A percentile compares a stretch with the other conserved stretches of the same genome.
phyloP scores from a whole-genome alignment of 441 rosid species.

The Omphalea diandra region DNA sequence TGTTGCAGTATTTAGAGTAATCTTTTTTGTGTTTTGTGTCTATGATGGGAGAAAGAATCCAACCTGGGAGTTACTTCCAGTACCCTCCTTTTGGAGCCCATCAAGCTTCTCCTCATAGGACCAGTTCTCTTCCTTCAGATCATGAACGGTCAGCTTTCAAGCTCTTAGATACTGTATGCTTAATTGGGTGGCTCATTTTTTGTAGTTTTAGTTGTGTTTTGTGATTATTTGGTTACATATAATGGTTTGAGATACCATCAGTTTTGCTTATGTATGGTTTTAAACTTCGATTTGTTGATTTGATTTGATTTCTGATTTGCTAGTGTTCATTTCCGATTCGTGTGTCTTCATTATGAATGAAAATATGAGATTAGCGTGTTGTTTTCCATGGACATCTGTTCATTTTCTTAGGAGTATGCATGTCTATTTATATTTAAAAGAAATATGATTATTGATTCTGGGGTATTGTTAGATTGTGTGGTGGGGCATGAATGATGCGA shows the following conservation, averaged over 20 bases:
- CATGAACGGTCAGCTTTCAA: slow-evolving; percentile 66
- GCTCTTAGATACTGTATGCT: slow-evolving; percentile 2
- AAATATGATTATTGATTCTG: background rate
- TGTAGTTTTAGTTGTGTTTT: slow-evolving; percentile 2
- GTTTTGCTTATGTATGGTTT: too few relatives aligned
- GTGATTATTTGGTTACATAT: slow-evolving; percentile 12
- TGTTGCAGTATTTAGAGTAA: slow-evolving; percentile 6
- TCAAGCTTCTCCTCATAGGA: slow-evolving; percentile 87
- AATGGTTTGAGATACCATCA: too few relatives aligned
- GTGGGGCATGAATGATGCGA: background rate
- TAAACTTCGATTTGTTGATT: slow-evolving; percentile 7
- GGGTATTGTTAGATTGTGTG: background rate
- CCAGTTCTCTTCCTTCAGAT: slow-evolving; percentile 67
- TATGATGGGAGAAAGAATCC: slow-evolving; percentile 89
- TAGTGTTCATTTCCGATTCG: background rate
- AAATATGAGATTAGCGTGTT: too few relatives aligned
- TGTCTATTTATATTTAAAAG: background rate
- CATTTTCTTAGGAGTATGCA: too few relatives aligned
- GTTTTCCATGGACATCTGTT: too few relatives aligned
- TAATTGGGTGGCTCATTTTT: slow-evolving; percentile 2
- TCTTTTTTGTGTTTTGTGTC: slow-evolving; percentile 13
- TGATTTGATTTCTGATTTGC: slow-evolving; percentile 6
- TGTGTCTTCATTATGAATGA: background rate
- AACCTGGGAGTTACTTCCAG: slow-evolving; percentile 85
- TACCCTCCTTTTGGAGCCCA: slow-evolving; percentile 75